Evolutionary conservation across 345 rosid species (phyloP).

Genomic region (Murraya koenigii): DNA sequence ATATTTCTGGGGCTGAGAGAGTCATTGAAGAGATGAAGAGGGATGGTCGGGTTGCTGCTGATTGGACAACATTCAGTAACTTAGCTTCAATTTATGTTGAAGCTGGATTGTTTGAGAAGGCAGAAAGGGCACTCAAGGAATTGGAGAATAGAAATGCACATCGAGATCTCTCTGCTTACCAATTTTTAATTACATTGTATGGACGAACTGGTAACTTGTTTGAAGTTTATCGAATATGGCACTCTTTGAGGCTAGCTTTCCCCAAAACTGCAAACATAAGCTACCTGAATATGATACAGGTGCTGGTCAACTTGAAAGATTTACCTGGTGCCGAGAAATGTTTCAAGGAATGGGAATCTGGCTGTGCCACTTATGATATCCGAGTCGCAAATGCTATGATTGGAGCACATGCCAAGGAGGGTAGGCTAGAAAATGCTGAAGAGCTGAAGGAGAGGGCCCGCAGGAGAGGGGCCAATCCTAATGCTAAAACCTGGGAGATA

Average conservation of each 20-base stretch:
- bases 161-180: slow-evolving; percentile 63
- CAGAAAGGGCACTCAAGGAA: slow-evolving; percentile 76
- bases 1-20: slow-evolving; percentile 77
- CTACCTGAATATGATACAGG: slow-evolving; percentile 92
- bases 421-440: slow-evolving; percentile 59
- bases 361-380: slow-evolving; percentile 66
- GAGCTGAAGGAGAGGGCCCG: slow-evolving; percentile 65
- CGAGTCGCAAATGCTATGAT: slow-evolving; percentile 70
- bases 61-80: slow-evolving; percentile 95
- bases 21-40: slow-evolving; percentile 83
- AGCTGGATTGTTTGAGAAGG: slow-evolving; percentile 61
- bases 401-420: slow-evolving; percentile 62
- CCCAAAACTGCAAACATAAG: slow-evolving; percentile 70
- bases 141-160: slow-evolving; percentile 59
- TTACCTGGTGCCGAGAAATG: slow-evolving; percentile 88
- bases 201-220: slow-evolving; percentile 63
- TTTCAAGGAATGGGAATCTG: slow-evolving; percentile 83
- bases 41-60: slow-evolving; percentile 74
- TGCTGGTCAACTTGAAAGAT: slow-evolving; percentile 78
- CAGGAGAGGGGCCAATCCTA: slow-evolving; percentile 66
- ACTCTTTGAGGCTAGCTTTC: slow-evolving; percentile 80
- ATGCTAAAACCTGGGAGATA: slow-evolving; percentile 84
- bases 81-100: slow-evolving; percentile 81
- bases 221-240: slow-evolving; percentile 92
- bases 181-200: slow-evolving; percentile 76